Evolutionary conservation across 331 rosid genomes (phyloP), one percentile per base, ranked within the genome.

Genomic region (Malus hybrid): DNA sequence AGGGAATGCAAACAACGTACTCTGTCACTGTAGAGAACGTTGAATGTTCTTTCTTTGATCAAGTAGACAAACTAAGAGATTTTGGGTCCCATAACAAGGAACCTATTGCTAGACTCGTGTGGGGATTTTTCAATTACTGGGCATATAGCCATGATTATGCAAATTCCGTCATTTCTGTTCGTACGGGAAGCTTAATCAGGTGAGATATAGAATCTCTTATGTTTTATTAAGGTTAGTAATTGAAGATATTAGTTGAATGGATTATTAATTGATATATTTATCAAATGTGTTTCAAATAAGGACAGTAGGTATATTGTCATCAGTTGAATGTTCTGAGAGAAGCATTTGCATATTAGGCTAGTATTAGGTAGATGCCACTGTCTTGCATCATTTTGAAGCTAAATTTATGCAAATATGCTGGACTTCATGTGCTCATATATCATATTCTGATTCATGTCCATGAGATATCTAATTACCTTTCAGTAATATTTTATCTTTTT

Each of bases 101-200:
- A 82, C 82, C 86, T 2, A 82, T 94, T 84, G 87, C 91, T 78
- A 93, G 85, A 68, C 97, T 94, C 48, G 97, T 92, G 79, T 89
- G 97, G 97, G 97, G 86, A 9, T 94, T 94, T 85, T 94, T 94
- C 90, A 78, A 84, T 79, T 92, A 94, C 78, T 94, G 99, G 99
- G 99, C 99, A 19, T 94, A 90, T 80, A 42, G 88, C 70, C 99
- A 94, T 83, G 99, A 94, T 79, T 94, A 90, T 44, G 84, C 97
- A 60, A 85, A 85, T 74, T 28, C 92, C 5, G 99, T 94, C 60
- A 79, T 94, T 81, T 94, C 99, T 61, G 90, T 94, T 10, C 99
- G 99, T 68, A 84, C 90, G 3, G 96, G 95, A 90, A 84, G 80
- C 72, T 78, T 86, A 78, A 77, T 92, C 85, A 94, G 97, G 99